Percentiles rank a stretch among this genome's conserved stretches.
These are phyloP conservation scores for Skeletonema grethae DNA, from an alignment of 108 stramenopile genomes.

Conservation along the genomic window DNA sequence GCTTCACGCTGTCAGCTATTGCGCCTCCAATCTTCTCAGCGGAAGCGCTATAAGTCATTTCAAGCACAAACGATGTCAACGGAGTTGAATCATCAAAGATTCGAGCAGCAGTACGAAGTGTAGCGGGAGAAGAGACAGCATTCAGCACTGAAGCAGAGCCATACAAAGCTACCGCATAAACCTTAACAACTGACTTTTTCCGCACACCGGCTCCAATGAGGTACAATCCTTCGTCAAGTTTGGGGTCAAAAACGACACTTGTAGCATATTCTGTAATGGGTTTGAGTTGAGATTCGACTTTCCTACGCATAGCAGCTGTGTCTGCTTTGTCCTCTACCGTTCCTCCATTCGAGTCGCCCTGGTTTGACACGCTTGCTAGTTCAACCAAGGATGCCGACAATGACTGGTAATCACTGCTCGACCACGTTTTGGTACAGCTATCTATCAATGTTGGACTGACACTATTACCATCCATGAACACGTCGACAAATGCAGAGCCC, in stretches of 20 bases:
- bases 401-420: background rate
- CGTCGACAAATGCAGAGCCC: slow-evolving; percentile 56
- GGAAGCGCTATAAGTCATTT: slow-evolving; percentile 86
- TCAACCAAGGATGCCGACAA: background rate
- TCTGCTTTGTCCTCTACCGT: background rate
- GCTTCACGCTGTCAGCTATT: slow-evolving; percentile 78
- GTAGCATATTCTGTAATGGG: slow-evolving; percentile 8
- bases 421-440: slow-evolving; percentile 54
- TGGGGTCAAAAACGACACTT: slow-evolving; percentile 10
- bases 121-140: slow-evolving; percentile 40
- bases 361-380: background rate
- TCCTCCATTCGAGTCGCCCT: background rate
- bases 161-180: slow-evolving; percentile 85
- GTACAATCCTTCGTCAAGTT: slow-evolving; percentile 8
- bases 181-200: slow-evolving; percentile 80
- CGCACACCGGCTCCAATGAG: slow-evolving; percentile 68
- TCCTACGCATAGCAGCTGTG: background rate
- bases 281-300: slow-evolving; percentile 9
- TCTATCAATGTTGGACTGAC: slow-evolving; percentile 68
- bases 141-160: slow-evolving; percentile 47
- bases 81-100: slow-evolving; percentile 22
- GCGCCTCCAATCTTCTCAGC: slow-evolving; percentile 86
- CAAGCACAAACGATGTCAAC: slow-evolving; percentile 56
- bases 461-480: slow-evolving; percentile 80
- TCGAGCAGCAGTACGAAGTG: slow-evolving; percentile 56